Base-by-base conservation (phyloP, 768 basidiomycete genomes). In the Termitomyces sp. region DNA sequence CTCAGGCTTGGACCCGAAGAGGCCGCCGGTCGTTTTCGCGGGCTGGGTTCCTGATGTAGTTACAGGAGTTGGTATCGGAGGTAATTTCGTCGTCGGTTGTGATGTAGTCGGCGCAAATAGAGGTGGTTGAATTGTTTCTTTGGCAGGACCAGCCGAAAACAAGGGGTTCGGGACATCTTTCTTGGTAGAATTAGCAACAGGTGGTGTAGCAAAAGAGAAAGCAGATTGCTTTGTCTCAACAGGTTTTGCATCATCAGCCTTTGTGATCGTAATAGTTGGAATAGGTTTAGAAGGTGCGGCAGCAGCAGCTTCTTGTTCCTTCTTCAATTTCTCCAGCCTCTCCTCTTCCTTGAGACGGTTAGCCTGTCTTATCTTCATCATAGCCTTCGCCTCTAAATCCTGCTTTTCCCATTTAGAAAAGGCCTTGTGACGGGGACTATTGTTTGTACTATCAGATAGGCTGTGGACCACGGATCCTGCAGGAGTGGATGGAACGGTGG, bases 361-460 rank as follows among this genome's bases (percentile, higher is more conserved):
- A 13, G 75, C 74, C 55, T 79, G 76, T 50, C 90, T 77, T 64
- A 92, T 81, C 66, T 80, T 86, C 64, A 81, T 81, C 80, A 92
- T 86, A 24, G 89, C 88, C 44, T 82, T 82, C 3, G 90, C 90
- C 64, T 93, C 90, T 31, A 90, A 69, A 63, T 93, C 90, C 69
- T 92, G 90, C 60, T 90, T 92, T 69, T 92, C 90, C 88, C 88
- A 91, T 71, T 90, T 91, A 3, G 88, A 87, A 62, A 84, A 86
- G 20, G 77, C 76, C 52, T 69, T 70, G 22, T 68, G 66, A 12
- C 72, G 72, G 33, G 72, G 68, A 54, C 68, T 73, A 12, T 67
- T 73, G 55, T 84, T 84, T 6, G 87, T 85, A 62, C 80, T 84
- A 59, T 86, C 83, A n/a, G 73, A 64, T 51, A 81, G 67, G 26